Evolutionary conservation across 768 basidiomycete genomes (phyloP).

Genomic region (Leccinum disarticulatum): DNA sequence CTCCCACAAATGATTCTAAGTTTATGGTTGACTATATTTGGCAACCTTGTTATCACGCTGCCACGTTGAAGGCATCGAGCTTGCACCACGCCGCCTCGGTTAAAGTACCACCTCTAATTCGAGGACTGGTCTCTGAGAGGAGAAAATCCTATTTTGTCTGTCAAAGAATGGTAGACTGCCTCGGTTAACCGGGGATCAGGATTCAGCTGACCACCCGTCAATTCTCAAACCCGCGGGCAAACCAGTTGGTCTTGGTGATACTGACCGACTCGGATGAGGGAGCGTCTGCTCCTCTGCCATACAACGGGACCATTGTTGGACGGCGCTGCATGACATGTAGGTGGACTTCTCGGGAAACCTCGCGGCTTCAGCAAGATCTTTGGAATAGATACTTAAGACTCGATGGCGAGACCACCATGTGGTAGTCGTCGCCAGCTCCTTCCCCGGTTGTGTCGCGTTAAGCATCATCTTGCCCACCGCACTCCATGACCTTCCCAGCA

Average conservation of each 20-base stretch:
- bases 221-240: background rate
- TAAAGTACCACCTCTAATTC: background rate
- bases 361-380: background rate
- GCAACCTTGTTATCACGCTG: background rate
- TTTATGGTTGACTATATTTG: background rate
- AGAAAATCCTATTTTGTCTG: background rate
- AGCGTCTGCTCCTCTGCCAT: conserved; percentile 3
- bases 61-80: background rate
- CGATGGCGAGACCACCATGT: background rate
- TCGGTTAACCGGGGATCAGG: background rate
- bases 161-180: background rate
- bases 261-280: conserved; percentile 4
- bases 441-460: background rate
- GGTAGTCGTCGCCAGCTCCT: background rate
- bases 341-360: background rate
- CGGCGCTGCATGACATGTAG: background rate
- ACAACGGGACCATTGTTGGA: background rate
- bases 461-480: background rate
- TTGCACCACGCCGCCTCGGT: background rate
- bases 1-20: background rate
- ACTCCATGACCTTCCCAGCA: background rate
- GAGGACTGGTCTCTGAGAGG: background rate
- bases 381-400: conserved; percentile 13
- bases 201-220: background rate
- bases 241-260: background rate